Evolutionary conservation across 2,329 filamentous ascomycete species (phyloP).

Genomic region (Ophiosphaerella herpotricha): DNA sequence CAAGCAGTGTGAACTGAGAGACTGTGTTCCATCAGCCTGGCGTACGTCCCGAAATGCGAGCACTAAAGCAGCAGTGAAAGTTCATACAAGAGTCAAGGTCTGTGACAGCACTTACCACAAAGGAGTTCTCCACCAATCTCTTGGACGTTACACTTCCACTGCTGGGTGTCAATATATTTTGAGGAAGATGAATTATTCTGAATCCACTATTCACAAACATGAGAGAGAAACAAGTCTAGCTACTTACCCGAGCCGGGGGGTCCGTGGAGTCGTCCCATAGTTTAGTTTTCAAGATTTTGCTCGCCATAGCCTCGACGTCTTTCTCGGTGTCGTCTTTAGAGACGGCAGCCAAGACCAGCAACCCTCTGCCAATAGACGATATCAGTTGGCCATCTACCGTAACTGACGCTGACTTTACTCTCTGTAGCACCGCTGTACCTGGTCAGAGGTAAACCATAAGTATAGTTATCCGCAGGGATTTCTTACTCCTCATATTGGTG

Average conservation of each 20-base stretch:
- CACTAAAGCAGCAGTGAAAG: too few relatives aligned
- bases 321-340: constrained; percentile 88
- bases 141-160: constrained; percentile 90
- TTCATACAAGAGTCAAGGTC: too few relatives aligned
- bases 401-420: constrained; percentile 93
- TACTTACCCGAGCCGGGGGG: constrained; percentile 51
- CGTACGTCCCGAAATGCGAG: neutral
- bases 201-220: too few relatives aligned
- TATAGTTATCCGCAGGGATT: constrained; percentile 8
- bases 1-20: constrained; percentile 94
- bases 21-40: constrained; percentile 60
- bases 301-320: constrained; percentile 80
- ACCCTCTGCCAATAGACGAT: constrained; percentile 86
- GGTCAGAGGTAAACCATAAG: constrained; percentile 23
- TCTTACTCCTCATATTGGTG: constrained; percentile 30
- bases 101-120: constrained; percentile 68
- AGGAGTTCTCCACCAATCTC: constrained; percentile 91
- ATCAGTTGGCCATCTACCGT: constrained; percentile 89
- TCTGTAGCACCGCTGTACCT: constrained; percentile 78
- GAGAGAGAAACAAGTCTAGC: too few relatives aligned
- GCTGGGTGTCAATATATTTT: constrained; percentile 14
- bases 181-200: neutral
- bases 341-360: constrained; percentile 90
- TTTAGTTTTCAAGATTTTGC: constrained; percentile 86
- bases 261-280: constrained; percentile 81